Conservation (phyloP, 768 basidiomycete genomes). For the Gloeophyllum trabeum region DNA sequence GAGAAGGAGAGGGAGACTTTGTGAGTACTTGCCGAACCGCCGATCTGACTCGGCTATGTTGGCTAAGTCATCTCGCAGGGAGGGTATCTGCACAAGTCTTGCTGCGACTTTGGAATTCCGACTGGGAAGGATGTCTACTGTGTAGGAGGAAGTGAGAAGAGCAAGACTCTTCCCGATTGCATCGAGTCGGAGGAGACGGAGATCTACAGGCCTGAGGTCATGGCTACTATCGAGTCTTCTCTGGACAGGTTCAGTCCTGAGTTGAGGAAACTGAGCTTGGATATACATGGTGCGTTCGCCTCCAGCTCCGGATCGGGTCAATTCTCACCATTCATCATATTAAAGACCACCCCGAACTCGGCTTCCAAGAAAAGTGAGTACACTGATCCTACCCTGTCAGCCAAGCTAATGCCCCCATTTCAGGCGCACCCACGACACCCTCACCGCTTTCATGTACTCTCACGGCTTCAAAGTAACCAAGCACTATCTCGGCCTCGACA, state of each 20-base stretch:
- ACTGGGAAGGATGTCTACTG: too few relatives aligned
- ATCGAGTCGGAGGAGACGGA: too few relatives aligned
- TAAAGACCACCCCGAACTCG: background rate
- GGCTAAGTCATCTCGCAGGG: too few relatives aligned
- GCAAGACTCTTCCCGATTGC: too few relatives aligned
- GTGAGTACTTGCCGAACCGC: too few relatives aligned
- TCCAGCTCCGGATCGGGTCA: constrained; percentile 8
- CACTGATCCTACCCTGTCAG: background rate
- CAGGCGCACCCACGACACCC: constrained; percentile 14
- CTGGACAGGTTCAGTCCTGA: constrained; percentile 10
- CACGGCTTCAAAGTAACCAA: constrained; percentile 15
- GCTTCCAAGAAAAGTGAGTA: constrained; percentile 1
- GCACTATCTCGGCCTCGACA: constrained; percentile 13
- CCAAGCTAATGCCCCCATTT: constrained; percentile 1
- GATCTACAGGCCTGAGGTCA: constrained; percentile 7
- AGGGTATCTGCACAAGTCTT: too few relatives aligned
- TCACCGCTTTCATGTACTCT: constrained; percentile 15
- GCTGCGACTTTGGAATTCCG: too few relatives aligned
- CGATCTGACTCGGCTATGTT: too few relatives aligned
- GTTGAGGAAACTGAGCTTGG: constrained; percentile 14
- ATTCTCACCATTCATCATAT: background rate
- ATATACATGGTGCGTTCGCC: constrained; percentile 15
- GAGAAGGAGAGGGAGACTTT: too few relatives aligned
- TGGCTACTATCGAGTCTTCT: constrained; percentile 12
- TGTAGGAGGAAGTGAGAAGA: too few relatives aligned